Conservation (phyloP, 805 yeast species). For the Ogataea corticis region DNA sequence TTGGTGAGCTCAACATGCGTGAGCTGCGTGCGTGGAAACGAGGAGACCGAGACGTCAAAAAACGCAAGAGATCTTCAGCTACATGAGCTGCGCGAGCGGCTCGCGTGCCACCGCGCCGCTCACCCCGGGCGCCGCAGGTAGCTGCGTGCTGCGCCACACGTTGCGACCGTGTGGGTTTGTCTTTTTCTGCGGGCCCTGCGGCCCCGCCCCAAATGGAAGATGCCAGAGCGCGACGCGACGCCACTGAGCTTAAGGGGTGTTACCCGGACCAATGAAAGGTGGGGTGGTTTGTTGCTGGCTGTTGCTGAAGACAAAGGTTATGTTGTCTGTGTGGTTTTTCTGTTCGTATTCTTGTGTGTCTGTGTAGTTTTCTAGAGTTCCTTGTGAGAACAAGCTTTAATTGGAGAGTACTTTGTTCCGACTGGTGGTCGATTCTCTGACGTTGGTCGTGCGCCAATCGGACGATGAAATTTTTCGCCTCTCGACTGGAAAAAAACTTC, state of each 20-base stretch:
- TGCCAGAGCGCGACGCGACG: slow-evolving; percentile 9
- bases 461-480: slow-evolving; percentile 8
- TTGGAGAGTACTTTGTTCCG: too few relatives aligned
- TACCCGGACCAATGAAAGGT: slow-evolving; percentile 8
- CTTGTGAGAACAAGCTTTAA: neutral
- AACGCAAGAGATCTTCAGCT: slow-evolving; percentile 5
- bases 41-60: slow-evolving; percentile 17
- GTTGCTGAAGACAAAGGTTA: too few relatives aligned
- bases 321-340: neutral
- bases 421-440: too few relatives aligned
- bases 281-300: too few relatives aligned
- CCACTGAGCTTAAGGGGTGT: neutral
- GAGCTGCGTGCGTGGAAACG: slow-evolving; percentile 29
- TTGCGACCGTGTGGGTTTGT: too few relatives aligned
- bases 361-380: neutral
- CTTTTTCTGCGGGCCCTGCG: neutral
- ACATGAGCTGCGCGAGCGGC: neutral
- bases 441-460: slow-evolving; percentile 7
- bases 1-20: slow-evolving; percentile 29
- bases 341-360: too few relatives aligned
- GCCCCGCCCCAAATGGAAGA: neutral
- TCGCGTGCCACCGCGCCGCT: neutral
- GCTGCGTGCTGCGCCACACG: too few relatives aligned
- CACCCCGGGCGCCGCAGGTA: too few relatives aligned
- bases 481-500: slow-evolving; percentile 17